Evolutionary conservation across 1,139 yeast genomes (phyloP).

Genomic region (Kodamaea fungicola): DNA sequence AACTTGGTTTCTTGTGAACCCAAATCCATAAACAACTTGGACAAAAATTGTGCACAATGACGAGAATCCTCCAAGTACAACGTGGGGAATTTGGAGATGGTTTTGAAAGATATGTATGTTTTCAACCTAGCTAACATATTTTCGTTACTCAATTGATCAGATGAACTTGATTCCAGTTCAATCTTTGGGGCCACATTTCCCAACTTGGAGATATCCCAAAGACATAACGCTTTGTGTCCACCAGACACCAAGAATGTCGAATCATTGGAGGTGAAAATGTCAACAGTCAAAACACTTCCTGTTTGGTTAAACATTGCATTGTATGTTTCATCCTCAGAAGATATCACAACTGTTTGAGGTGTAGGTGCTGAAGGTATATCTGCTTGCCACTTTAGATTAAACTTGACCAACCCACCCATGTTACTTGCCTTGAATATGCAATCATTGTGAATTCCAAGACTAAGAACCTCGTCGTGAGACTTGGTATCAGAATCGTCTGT

Average conservation of each 20-base stretch:
- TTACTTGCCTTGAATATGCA: constrained; percentile 56
- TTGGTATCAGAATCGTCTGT: constrained; percentile 2
- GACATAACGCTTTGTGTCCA: constrained; percentile 32
- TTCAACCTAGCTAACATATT: constrained; percentile 60
- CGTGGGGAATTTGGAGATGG: constrained; percentile 73
- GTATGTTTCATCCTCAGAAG: constrained; percentile 17
- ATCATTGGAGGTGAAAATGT: constrained; percentile 19
- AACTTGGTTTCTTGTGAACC: constrained; percentile 72
- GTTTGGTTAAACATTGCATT: constrained; percentile 12
- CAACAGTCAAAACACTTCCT: constrained; percentile 27
- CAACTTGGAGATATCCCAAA: constrained; percentile 34
- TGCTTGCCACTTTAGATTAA: constrained; percentile 34
- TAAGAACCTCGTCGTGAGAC: constrained; percentile 29
- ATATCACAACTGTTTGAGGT: constrained; percentile 10
- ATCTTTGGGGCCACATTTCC: constrained; percentile 10
- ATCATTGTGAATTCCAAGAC: constrained; percentile 47
- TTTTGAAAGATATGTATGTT: constrained; percentile 62
- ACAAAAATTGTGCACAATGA: constrained; percentile 77
- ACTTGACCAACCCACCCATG: constrained; percentile 52
- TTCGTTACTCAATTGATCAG: constrained; percentile 44
- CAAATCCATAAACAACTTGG: constrained; percentile 56
- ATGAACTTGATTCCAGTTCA: neutral
- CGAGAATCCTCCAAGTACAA: constrained; percentile 74
- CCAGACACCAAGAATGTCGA: constrained; percentile 35
- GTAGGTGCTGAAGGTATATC: constrained; percentile 3